Evolutionary conservation across 345 rosid genomes (phyloP), one percentile per base, ranked within the genome.

Genomic region (Bruguiera sexangula): DNA sequence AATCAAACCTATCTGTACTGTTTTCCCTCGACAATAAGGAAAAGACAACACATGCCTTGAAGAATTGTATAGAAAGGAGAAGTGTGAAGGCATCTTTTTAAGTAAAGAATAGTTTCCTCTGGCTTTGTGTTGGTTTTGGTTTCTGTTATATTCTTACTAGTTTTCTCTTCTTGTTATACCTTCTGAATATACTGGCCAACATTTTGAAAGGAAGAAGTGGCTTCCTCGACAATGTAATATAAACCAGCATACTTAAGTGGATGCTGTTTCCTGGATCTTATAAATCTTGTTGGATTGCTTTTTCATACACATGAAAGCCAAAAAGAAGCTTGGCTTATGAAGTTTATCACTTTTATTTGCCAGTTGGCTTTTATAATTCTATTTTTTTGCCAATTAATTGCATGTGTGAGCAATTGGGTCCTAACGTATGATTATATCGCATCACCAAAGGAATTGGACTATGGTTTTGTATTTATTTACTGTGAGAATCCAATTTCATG

Each of bases 151-250:
- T 78, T 67, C 48, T 62, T 72, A 63, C 30, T 56, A 67, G 73
- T 66, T 76, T 72, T 80, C 73, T 78, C 65, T 76, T 79, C 80
- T 79, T 60, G 65, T 62, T 70, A 57, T 54, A 73, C 73, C 59
- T 70, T 64, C 34, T 57, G 48, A 51, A 54, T 69, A 50, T 48
- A 68, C 62, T 31, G 39, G 60, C 67, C 53, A 30, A 54, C 68
- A 52, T 71, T 77, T 69, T 73, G 66, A 71, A 76, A 74, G 69
- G 53, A 55, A 48, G 65, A 29, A 46, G 59, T 62, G 39, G 24
- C 73, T 37, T 43, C 19, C 6, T 43, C 1, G 18, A 13, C 19
- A 43, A 11, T 43, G 19, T 13, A 43, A 43, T 11, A 43, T 13
- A 43, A 37, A 51, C 8, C 8, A 16, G 13, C 34, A 54, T n/a